A percentile compares a stretch with the other conserved stretches of the same genome.
Evolutionary conservation across 768 basidiomycete species (phyloP).

Genomic region (Suillus occidentalis): DNA sequence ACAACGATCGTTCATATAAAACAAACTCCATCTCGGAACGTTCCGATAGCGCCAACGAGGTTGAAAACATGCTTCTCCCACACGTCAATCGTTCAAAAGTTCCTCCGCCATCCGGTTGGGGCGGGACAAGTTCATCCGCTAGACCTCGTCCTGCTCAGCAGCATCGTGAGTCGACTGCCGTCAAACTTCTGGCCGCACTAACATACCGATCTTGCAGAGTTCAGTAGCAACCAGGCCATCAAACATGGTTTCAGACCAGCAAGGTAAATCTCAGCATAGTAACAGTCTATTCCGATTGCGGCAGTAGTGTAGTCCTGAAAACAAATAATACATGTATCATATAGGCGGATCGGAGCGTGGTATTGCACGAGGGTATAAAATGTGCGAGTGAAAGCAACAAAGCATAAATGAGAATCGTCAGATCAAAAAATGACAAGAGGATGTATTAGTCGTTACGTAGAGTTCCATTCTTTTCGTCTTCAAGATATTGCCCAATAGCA

Average conservation of each 20-base stretch:
- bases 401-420: conserved; percentile 7
- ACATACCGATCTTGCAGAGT: conserved; percentile 33
- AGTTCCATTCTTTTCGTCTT: conserved; percentile 78
- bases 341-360: conserved; percentile 4
- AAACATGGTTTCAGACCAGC: conserved; percentile 52
- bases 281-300: conserved; percentile 8
- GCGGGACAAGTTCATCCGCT: conserved; percentile 32
- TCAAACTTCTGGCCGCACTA: neutral
- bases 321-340: conserved; percentile 27
- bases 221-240: conserved; percentile 35
- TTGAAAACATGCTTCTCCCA: conserved; percentile 61
- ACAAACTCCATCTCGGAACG: conserved; percentile 52
- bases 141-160: conserved; percentile 26
- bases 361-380: conserved; percentile 19
- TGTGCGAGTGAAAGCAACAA: conserved; percentile 12
- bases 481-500: conserved; percentile 85
- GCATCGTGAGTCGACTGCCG: conserved; percentile 22
- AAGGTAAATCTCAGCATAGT: conserved; percentile 19
- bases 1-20: conserved; percentile 42
- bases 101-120: conserved; percentile 32
- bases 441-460: conserved; percentile 39
- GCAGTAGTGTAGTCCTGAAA: conserved; percentile 19
- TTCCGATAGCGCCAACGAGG: conserved; percentile 69
- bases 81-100: conserved; percentile 20
- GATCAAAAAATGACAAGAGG: conserved; percentile 3